These are phyloP conservation scores for Mycena amicta DNA, from an alignment of 768 basidiomycete species.

Conservation along the genomic window DNA sequence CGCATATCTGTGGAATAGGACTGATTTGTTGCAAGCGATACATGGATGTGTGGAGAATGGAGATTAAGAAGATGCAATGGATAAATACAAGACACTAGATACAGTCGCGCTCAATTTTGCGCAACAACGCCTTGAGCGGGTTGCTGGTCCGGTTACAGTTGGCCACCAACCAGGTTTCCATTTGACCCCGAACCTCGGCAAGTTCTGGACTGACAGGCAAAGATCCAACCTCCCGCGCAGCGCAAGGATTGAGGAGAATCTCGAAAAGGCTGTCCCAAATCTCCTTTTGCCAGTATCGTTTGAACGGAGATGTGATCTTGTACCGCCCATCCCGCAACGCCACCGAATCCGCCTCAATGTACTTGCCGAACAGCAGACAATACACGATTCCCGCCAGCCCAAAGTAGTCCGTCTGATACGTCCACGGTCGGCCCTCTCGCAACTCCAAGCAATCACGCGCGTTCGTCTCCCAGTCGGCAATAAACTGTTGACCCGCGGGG, in stretches of 20 bases:
- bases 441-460: constrained; percentile 92
- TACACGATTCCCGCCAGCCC: constrained; percentile 94
- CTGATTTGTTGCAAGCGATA: constrained; percentile 16
- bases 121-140: constrained; percentile 77
- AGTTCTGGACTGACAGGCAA: constrained; percentile 79
- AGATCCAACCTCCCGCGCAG: constrained; percentile 54
- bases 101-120: constrained; percentile 74
- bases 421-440: constrained; percentile 83
- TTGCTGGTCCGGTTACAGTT: constrained; percentile 87
- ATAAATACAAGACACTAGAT: constrained; percentile 21
- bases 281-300: constrained; percentile 93
- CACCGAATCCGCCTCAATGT: constrained; percentile 77
- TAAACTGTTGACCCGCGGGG: constrained; percentile 76
- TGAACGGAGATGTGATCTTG: constrained; percentile 77
- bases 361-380: constrained; percentile 96
- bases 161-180: constrained; percentile 84
- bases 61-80: constrained; percentile 3
- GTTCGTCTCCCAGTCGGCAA: constrained; percentile 88
- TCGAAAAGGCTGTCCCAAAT: constrained; percentile 87
- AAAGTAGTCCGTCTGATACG: constrained; percentile 93
- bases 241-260: constrained; percentile 77
- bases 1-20: constrained; percentile 25
- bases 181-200: constrained; percentile 64
- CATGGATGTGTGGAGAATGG: not conserved
- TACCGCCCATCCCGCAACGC: constrained; percentile 44